Percentiles rank a stretch among this genome's conserved stretches.
These are phyloP conservation scores for Phytophthora ohioensis DNA, from an alignment of 352 stramenopile genomes.

Conservation along the genomic window DNA sequence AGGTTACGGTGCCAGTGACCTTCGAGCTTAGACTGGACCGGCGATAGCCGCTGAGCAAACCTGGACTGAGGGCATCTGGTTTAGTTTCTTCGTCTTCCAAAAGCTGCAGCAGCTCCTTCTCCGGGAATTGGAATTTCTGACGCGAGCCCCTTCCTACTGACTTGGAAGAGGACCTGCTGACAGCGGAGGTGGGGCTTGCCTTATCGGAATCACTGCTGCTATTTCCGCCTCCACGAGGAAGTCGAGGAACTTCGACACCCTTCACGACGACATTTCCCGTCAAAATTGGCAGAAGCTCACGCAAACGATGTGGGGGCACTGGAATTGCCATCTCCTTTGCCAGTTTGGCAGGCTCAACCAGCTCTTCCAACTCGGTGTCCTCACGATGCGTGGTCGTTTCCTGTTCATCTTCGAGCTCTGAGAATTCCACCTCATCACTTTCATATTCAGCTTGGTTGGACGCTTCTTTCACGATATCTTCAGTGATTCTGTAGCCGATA, in stretches of 20 bases:
- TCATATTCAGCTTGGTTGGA: slow-evolving; percentile 71
- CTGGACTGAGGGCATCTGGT: not conserved
- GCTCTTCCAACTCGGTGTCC: slow-evolving; percentile 14
- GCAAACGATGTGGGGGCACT: slow-evolving; percentile 12
- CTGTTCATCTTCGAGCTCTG: slow-evolving; percentile 2
- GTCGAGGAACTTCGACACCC: slow-evolving; percentile 55
- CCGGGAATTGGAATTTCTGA: slow-evolving; percentile 73
- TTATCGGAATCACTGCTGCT: slow-evolving; percentile 14
- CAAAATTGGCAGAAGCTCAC: slow-evolving; percentile 37
- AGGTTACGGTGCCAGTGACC: slow-evolving; percentile 51
- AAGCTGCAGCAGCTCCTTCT: slow-evolving; percentile 48
- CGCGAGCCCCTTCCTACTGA: slow-evolving; percentile 27
- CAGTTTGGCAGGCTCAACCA: slow-evolving; percentile 2
- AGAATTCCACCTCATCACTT: not conserved
- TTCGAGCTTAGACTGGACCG: slow-evolving; percentile 36
- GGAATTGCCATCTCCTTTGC: slow-evolving; percentile 5
- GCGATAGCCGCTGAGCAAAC: slow-evolving; percentile 21
- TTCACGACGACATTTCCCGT: slow-evolving; percentile 36
- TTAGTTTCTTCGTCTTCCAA: slow-evolving; percentile 38
- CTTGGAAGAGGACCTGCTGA: slow-evolving; percentile 4
- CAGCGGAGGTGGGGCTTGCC: not conserved
- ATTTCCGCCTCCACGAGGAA: slow-evolving; percentile 29
- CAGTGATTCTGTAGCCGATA: slow-evolving; percentile 34
- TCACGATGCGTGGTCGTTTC: slow-evolving; percentile 2
- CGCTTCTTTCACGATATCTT: slow-evolving; percentile 15